Percentiles rank a stretch among this genome's conserved stretches.
Evolutionary conservation across 2,329 filamentous ascomycete genomes (phyloP).

Genomic region (Albophoma yamanashiensis): DNA sequence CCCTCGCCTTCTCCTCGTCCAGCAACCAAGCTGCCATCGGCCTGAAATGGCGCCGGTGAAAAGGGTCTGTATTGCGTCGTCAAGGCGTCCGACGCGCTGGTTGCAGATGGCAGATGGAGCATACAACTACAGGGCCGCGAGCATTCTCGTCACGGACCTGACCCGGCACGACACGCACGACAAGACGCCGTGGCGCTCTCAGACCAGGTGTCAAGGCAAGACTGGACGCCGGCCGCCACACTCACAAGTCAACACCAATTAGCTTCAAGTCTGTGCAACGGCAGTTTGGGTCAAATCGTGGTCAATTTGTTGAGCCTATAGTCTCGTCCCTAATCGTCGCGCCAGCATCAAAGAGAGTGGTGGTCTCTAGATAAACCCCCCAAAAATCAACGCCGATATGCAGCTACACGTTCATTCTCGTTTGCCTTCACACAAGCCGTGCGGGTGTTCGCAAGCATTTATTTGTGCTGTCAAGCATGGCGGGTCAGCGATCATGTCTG

Average conservation of each 20-base stretch:
- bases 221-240: background rate
- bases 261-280: background rate
- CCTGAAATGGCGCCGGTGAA: background rate
- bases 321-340: background rate
- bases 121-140: background rate
- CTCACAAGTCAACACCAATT: background rate
- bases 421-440: background rate
- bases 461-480: slow-evolving; percentile 1
- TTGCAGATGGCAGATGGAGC: background rate
- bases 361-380: background rate
- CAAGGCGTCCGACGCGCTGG: background rate
- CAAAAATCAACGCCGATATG: background rate
- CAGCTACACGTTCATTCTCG: background rate
- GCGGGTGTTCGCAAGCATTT: background rate
- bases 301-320: background rate
- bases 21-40: background rate
- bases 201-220: background rate
- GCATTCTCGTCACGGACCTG: background rate
- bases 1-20: no score
- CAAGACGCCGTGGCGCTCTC: background rate
- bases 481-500: background rate
- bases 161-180: background rate
- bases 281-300: background rate
- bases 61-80: background rate
- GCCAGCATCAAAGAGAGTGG: background rate